Percentiles rank a stretch among this genome's conserved stretches.
These are phyloP conservation scores for Kentomonas sorsogonicus DNA, from an alignment of 208 protist genomes.

Conservation along the genomic window DNA sequence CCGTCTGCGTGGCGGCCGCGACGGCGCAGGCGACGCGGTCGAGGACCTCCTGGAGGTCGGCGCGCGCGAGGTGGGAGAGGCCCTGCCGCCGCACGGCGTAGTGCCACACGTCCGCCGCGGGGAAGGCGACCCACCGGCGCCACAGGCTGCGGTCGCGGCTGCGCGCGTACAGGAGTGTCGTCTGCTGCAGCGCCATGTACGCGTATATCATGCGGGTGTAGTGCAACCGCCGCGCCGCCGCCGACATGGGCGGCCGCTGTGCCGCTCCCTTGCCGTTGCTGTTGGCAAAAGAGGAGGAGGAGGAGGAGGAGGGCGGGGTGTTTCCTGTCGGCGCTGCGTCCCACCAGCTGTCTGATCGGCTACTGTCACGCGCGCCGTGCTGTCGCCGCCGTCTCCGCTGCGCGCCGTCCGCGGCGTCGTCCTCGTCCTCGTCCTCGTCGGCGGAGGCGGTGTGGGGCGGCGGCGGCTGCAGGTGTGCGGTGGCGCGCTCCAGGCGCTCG, in stretches of 20 bases:
- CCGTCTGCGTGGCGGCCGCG: conserved; percentile 49
- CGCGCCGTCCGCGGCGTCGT: conserved; percentile 15
- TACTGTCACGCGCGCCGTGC: too few species aligned
- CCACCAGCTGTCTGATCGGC: too few species aligned
- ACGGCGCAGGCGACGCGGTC: conserved; percentile 25
- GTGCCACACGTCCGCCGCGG: conserved; percentile 35
- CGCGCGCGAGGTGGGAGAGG: not conserved
- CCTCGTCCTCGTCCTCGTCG: too few species aligned
- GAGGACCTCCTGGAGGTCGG: conserved; percentile 11
- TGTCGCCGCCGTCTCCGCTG: too few species aligned
- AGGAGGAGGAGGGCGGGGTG: too few species aligned
- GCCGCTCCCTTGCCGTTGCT: too few species aligned
- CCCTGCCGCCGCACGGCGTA: conserved; percentile 38
- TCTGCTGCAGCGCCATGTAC: conserved; percentile 46
- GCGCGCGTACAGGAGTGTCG: conserved; percentile 50
- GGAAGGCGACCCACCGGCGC: conserved; percentile 39
- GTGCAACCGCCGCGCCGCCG: conserved; percentile 32
- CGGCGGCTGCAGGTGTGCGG: conserved; percentile 29
- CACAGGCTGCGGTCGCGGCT: conserved; percentile 45
- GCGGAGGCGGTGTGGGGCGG: too few species aligned
- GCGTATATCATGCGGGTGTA: conserved; percentile 49
- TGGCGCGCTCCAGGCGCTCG: conserved; percentile 63
- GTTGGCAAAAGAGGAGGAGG: too few species aligned
- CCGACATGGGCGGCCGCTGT: too few species aligned
- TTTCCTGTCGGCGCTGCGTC: too few species aligned